These are phyloP conservation scores for Phytophthora rubi DNA, from an alignment of 352 stramenopile genomes.

Conservation along the genomic window DNA sequence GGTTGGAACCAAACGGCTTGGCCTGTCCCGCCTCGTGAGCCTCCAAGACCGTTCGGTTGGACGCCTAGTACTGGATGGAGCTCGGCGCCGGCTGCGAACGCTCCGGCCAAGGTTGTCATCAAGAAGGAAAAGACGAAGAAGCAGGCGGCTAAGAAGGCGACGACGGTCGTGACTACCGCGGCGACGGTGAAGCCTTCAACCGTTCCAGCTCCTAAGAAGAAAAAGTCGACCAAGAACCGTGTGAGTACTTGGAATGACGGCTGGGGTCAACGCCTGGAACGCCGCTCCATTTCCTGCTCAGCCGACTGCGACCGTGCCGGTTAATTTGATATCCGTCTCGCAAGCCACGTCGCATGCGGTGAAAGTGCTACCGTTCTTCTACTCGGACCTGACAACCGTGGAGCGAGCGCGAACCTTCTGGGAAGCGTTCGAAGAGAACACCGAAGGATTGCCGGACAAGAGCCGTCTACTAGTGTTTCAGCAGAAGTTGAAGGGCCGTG, in stretches of 20 bases:
- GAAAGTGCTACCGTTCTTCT: neutral
- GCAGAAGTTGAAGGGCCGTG: neutral
- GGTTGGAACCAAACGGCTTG: neutral
- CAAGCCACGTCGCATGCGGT: neutral
- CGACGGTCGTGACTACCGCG: too few relatives aligned
- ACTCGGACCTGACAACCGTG: neutral
- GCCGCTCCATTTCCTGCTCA: too few relatives aligned
- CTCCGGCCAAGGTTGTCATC: neutral
- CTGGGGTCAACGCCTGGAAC: neutral
- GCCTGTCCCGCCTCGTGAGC: neutral
- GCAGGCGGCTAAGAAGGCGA: neutral
- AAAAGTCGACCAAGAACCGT: neutral
- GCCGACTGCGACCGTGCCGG: neutral
- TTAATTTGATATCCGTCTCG: neutral
- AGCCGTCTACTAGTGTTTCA: neutral
- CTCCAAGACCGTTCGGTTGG: neutral
- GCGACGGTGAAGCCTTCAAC: too few relatives aligned
- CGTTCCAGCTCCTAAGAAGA: too few relatives aligned
- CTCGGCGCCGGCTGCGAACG: too few relatives aligned
- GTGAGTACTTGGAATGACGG: too few relatives aligned
- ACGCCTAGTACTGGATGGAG: neutral
- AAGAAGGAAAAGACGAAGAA: neutral
- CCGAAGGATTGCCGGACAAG: neutral
- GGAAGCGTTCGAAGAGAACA: conserved; percentile 2
- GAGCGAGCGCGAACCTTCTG: conserved; percentile 1